Base-by-base conservation (phyloP, 306 rosid species). In the Canavalia ensiformis region DNA sequence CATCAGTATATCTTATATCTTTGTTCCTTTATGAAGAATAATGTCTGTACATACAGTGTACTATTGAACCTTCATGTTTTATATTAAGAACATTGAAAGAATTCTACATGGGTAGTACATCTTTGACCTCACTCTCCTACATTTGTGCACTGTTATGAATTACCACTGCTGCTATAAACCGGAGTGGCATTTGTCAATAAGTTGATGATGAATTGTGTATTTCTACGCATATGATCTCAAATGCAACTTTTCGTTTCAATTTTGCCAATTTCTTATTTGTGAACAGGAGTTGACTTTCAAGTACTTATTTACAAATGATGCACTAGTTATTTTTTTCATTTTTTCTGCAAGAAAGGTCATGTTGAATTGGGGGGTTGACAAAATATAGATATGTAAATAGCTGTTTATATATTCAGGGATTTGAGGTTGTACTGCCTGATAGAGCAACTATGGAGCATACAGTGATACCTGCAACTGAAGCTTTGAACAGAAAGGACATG, bases 401-500 rank as follows among this genome's bases (percentile, higher is more conserved):
- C 4, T 77, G 41, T 77, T 30, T 63, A 39, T 74, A 39, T 74
- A 9, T 68, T 82, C 81, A 93, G 97, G 97, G 97, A 0, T 93
- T 91, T 87, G 94, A 91, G 92, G 92, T 90, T 66, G 86, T 91
- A 54, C 81, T 88, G 41, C 92, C 90, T 30, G 96, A 91, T 81
- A 90, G 87, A 78, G 92, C 92, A 11, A 93, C 94, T 2, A 90
- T 88, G 91, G 97, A 93, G 76, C 92, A 93, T 65, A 80, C 91
- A 4, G 87, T 90, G 56, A 81, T 86, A 84, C 97, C 97, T 54
- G 92, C 94, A 50, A 82, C 77, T 57, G 97, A 90, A 83, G 97
- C 97, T 71, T 74, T 90, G 80, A 81, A 84, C 76, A 81, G 94
- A 84, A 90, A 90, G 33, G 97, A 93, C 84, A 86, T 87, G 78